Evolutionary conservation across 1,139 yeast species (phyloP).

Genomic region (Geotrichum phurueaensis): DNA sequence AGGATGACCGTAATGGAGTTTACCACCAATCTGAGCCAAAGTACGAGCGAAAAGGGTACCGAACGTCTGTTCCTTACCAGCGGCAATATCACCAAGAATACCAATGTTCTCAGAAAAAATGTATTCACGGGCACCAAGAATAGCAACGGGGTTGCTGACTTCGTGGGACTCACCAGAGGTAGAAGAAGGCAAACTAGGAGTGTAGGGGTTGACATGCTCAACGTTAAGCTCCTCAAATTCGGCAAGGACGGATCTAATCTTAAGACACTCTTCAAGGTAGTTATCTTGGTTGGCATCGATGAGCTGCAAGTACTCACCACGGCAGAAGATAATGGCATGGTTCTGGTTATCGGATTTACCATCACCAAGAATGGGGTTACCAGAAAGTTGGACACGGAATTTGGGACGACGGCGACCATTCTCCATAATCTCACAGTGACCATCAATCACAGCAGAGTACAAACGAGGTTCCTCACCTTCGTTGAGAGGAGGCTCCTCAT

Average conservation of each 20-base stretch:
- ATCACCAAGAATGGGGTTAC: constrained; percentile 98
- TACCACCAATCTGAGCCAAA: constrained; percentile 97
- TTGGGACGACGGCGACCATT: constrained; percentile 98
- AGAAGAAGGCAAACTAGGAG: constrained; percentile 30
- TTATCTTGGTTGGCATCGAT: constrained; percentile 99
- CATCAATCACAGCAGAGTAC: constrained; percentile 93
- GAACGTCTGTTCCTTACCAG: constrained; percentile 99
- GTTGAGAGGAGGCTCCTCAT: constrained; percentile 81
- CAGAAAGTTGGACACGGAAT: constrained; percentile 94
- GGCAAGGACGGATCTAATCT: constrained; percentile 94
- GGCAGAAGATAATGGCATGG: constrained; percentile 91
- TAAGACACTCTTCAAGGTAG: constrained; percentile 95
- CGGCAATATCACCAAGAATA: constrained; percentile 98
- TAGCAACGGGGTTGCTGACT: constrained; percentile 79
- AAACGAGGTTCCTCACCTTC: constrained; percentile 99
- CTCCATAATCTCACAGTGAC: constrained; percentile 95
- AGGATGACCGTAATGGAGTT: constrained; percentile 98
- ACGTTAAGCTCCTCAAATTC: constrained; percentile 93
- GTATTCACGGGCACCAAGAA: constrained; percentile 98
- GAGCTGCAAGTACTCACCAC: constrained; percentile 97
- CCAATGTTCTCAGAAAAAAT: constrained; percentile 98
- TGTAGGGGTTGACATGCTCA: constrained; percentile 43
- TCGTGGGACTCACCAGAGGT: constrained; percentile 32
- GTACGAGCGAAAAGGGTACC: constrained; percentile 98
- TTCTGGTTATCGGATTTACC: constrained; percentile 99